Conservation (phyloP, 768 basidiomycete species). For the Lentinula raphanica region DNA sequence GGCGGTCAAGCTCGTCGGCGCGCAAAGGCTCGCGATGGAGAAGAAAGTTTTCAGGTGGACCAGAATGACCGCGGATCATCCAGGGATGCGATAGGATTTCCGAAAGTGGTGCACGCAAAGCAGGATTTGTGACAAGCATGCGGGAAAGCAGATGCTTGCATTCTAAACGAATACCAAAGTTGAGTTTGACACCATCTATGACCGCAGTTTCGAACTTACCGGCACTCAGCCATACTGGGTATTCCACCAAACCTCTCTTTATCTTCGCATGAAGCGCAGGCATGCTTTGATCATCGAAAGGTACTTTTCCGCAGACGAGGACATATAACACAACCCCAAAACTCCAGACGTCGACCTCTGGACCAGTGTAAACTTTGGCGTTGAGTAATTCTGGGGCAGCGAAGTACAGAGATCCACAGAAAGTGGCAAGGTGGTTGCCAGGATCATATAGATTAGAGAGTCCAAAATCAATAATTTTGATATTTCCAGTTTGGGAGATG, state of each 20-base stretch:
- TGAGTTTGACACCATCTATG: neutral
- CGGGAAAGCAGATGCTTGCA: conserved; percentile 91
- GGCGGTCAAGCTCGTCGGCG: conserved; percentile 79
- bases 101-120: conserved; percentile 69
- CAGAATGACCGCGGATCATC: conserved; percentile 86
- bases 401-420: conserved; percentile 97
- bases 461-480: conserved; percentile 99
- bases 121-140: conserved; percentile 96
- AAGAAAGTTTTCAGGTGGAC: conserved; percentile 79
- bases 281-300: conserved; percentile 99
- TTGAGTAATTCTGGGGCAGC: conserved; percentile 97
- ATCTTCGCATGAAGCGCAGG: conserved; percentile 98
- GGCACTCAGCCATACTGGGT: conserved; percentile 92
- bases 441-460: conserved; percentile 95
- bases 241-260: conserved; percentile 94
- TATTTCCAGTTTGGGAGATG: conserved; percentile 96
- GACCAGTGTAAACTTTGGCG: conserved; percentile 93
- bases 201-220: conserved; percentile 47
- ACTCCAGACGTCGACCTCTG: conserved; percentile 98
- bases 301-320: conserved; percentile 96
- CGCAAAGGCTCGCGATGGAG: conserved; percentile 87
- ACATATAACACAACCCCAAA: conserved; percentile 98
- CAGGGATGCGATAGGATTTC: conserved; percentile 88
- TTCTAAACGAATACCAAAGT: conserved; percentile 54
- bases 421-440: conserved; percentile 75